Base-by-base conservation (phyloP, 495 filamentous ascomycete species). In the Neurospora africana region DNA sequence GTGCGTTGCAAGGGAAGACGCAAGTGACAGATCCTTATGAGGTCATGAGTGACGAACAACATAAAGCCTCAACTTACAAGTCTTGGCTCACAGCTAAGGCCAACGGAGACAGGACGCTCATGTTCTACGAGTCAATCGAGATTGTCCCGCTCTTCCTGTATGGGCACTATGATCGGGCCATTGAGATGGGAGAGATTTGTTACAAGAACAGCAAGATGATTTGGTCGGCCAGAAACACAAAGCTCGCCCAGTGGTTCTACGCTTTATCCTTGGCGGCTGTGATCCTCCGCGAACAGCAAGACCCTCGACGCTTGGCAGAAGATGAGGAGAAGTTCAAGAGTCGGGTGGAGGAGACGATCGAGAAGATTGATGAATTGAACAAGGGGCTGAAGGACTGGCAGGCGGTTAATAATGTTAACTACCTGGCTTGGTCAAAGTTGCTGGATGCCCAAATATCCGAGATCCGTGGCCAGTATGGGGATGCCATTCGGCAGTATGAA, bases 1-100 rank as follows among this genome's bases (percentile, higher is more conserved):
- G 92, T 19, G 92, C 94, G 21, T 80, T 97, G 37, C 92, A 95
- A 82, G 94, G 94, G 43, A 97, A 94, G 79, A 97, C 94, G 0
- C 82, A 85, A n/a, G 84, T 81, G 27, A 79, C 81, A 3, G 81
- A 81, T 11, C 79, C 91, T 3, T 79, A 86, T 0, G 83, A 85
- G 35, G 83, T 95, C 35, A 85, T 97, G 84, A 88, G 85, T 53
- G 93, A 97, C 75, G 87, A 89, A 7, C 81, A 90, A 13, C 93
- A 96, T 78, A 84, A 87, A 72, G 85, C 89, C 5, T 68, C 72
- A 19, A 79, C 87, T 4, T 97, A 93, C 81, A 87, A 93, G 76
- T 81, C 80, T 3, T 90, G 86, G 80, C 82, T 80, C 79, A 87
- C 74, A 21, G 72, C 65, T 2, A 75, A 79, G 70, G 81, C 82